A percentile compares a stretch with the other conserved stretches of the same genome.
phyloP scores from a whole-genome alignment of 495 filamentous ascomycete species.

The Penicillium egyptiacum region DNA sequence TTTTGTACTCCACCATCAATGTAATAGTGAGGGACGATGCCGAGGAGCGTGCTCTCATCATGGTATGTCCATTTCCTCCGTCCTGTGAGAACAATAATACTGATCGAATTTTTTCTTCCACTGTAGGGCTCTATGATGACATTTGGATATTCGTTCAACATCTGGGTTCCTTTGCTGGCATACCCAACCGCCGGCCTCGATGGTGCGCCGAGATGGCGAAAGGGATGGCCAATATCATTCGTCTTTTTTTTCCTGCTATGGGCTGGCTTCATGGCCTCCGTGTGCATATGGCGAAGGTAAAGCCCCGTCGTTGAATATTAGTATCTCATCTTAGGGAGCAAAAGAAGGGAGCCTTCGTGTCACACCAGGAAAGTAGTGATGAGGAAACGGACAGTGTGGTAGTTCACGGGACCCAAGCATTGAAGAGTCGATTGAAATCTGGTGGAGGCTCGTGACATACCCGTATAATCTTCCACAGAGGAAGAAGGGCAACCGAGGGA shows the following conservation, averaged over 20 bases:
- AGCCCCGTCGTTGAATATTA: not conserved
- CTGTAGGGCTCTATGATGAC: conserved; percentile 50
- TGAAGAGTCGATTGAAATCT: not conserved
- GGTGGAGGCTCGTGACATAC: not conserved
- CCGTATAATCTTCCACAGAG: too few species aligned
- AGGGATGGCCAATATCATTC: conserved; percentile 46
- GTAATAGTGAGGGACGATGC: conserved; percentile 47
- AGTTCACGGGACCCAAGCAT: not conserved
- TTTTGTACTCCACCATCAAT: conserved; percentile 49
- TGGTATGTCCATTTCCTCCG: conserved; percentile 27
- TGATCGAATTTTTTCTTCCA: conserved; percentile 1
- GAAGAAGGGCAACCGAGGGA: too few species aligned
- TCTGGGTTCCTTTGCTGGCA: conserved; percentile 46
- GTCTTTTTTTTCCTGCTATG: conserved; percentile 42
- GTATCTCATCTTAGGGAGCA: conserved; percentile 11
- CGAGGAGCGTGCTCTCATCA: conserved; percentile 48
- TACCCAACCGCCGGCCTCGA: conserved; percentile 45
- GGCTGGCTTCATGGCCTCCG: conserved; percentile 40
- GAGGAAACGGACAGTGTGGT: conserved; percentile 17
- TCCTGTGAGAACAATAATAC: not conserved
- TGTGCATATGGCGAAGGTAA: conserved; percentile 39
- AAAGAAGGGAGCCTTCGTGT: conserved; percentile 4
- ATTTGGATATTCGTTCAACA: conserved; percentile 50
- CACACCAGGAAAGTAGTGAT: conserved; percentile 15
- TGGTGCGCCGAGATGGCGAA: conserved; percentile 47